These are phyloP conservation scores for Suaeda aralocaspica DNA, from an alignment of 148 eudicot genomes.

Conservation along the genomic window DNA sequence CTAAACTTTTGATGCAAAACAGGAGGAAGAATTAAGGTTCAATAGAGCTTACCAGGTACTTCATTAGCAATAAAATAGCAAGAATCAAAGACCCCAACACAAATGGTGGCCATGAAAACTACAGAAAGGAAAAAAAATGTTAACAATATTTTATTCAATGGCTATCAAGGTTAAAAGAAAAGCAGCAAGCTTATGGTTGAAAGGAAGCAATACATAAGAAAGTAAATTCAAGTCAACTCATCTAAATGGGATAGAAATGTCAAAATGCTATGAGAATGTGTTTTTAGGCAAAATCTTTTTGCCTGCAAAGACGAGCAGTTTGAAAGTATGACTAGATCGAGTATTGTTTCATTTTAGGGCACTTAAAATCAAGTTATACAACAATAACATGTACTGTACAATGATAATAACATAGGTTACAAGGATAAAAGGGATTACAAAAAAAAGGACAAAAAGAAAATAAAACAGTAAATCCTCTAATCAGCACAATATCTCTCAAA, in stretches of 20 bases:
- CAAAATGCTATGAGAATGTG: background rate
- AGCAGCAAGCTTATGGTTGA: background rate
- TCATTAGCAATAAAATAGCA: constrained; percentile 78
- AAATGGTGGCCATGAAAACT: constrained; percentile 97
- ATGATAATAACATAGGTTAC: background rate
- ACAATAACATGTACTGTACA: background rate
- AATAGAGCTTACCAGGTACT: constrained; percentile 65
- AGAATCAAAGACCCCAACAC: constrained; percentile 76
- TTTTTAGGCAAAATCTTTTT: background rate
- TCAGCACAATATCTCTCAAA: too few species aligned
- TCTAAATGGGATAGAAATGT: background rate
- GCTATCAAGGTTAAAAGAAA: background rate
- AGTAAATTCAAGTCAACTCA: background rate
- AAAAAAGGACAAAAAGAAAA: too few species aligned
- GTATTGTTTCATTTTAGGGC: background rate
- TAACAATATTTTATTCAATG: background rate
- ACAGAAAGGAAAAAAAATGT: constrained; percentile 25
- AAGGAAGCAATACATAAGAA: background rate
- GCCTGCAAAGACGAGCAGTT: background rate
- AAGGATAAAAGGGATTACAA: background rate
- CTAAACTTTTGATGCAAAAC: too few species aligned
- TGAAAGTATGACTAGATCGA: background rate
- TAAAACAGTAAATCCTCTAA: too few species aligned
- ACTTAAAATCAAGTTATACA: background rate
- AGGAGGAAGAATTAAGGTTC: background rate